Conservation (phyloP, 1,284 basidiomycete species). For the Puccinia novopanici region DNA sequence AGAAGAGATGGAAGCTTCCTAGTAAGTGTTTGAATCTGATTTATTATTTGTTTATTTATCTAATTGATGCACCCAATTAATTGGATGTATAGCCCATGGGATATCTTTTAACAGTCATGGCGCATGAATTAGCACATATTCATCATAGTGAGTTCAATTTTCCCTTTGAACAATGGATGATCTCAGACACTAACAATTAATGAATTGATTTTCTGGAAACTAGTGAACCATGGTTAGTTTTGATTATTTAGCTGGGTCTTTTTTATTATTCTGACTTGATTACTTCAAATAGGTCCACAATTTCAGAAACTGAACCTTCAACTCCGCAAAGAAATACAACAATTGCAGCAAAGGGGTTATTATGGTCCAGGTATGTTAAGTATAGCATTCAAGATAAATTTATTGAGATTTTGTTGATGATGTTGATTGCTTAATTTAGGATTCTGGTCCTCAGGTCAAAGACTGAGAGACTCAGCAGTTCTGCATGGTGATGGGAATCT, state of each 20-base stretch:
- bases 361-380: constrained; percentile 33
- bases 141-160: constrained; percentile 30
- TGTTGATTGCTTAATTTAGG: neutral
- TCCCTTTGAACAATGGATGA: neutral
- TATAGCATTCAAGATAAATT: neutral
- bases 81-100: constrained; percentile 22
- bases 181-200: neutral
- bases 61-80: neutral
- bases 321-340: constrained; percentile 27
- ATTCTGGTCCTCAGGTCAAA: constrained; percentile 47
- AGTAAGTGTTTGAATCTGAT: constrained; percentile 63
- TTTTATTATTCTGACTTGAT: neutral
- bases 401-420: neutral
- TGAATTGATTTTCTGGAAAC: neutral
- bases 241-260: neutral
- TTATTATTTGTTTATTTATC: neutral
- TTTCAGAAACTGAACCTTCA: constrained; percentile 37
- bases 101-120: constrained; percentile 41
- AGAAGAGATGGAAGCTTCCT: constrained; percentile 62
- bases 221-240: constrained; percentile 37
- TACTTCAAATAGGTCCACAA: constrained; percentile 21
- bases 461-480: constrained; percentile 26
- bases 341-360: constrained; percentile 34
- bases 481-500: constrained; percentile 20
- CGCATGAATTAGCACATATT: constrained; percentile 45